Conservation (phyloP, 2,329 filamentous ascomycete species). For the Exophiala alcalophila region DNA sequence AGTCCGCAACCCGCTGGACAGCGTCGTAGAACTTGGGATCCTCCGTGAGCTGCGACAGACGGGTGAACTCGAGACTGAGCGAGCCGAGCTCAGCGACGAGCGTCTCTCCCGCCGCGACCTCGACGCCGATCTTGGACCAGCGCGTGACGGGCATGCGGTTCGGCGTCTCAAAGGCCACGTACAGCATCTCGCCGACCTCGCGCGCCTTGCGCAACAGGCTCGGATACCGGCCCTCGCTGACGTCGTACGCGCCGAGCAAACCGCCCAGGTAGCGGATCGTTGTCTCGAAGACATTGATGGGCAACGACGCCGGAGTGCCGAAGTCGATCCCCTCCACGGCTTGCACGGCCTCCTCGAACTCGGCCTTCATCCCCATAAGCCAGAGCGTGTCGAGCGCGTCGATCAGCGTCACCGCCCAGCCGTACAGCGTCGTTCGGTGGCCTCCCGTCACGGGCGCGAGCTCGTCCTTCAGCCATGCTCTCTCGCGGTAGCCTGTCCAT, state of each 20-base stretch:
- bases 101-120: constrained; percentile 30
- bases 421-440: constrained; percentile 57
- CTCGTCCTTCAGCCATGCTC: constrained; percentile 64
- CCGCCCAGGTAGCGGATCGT: constrained; percentile 42
- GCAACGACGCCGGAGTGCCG: constrained; percentile 44
- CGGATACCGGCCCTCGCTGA: constrained; percentile 50
- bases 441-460: constrained; percentile 55
- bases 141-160: constrained; percentile 63
- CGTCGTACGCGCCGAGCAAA: constrained; percentile 38
- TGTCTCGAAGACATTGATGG: constrained; percentile 41
- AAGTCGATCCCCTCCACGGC: constrained; percentile 63
- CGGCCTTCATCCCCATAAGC: constrained; percentile 65
- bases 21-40: constrained; percentile 62
- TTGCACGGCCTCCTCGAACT: constrained; percentile 62
- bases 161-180: constrained; percentile 44
- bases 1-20: constrained; percentile 55
- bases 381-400: constrained; percentile 66
- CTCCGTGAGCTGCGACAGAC: constrained; percentile 61
- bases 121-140: constrained; percentile 46
- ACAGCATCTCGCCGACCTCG: constrained; percentile 45
- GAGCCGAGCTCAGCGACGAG: constrained; percentile 55
- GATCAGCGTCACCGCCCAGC: constrained; percentile 65
- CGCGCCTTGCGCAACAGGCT: constrained; percentile 40
- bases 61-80: constrained; percentile 60
- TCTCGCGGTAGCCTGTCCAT: constrained; percentile 59